Evolutionary conservation across 2,329 filamentous ascomycete species (phyloP).

Genomic region (Alternaria triticina): DNA sequence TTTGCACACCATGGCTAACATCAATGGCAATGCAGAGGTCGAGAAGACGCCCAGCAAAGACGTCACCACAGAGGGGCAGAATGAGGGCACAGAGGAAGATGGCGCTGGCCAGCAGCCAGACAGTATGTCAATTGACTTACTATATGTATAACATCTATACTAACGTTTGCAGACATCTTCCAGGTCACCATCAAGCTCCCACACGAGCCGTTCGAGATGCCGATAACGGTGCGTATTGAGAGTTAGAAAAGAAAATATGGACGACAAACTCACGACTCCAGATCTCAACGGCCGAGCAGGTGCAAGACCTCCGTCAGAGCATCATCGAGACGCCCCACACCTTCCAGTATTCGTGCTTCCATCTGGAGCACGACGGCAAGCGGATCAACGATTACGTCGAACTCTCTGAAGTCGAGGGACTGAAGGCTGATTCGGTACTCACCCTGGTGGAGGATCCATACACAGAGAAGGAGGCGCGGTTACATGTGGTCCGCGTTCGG

Average conservation of each 20-base stretch:
- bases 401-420: conserved; percentile 83
- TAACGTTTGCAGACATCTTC: conserved; percentile 59
- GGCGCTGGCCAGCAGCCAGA: conserved; percentile 36
- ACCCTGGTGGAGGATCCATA: conserved; percentile 91
- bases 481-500: conserved; percentile 88
- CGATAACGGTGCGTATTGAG: conserved; percentile 72
- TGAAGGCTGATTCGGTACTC: conserved; percentile 79
- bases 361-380: conserved; percentile 87
- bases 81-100: conserved; percentile 33
- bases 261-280: conserved; percentile 50
- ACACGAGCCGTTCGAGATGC: conserved; percentile 77
- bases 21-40: conserved; percentile 26
- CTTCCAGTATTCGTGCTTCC: conserved; percentile 98
- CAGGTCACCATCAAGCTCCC: conserved; percentile 82
- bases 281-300: conserved; percentile 92
- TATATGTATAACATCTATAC: conserved; percentile 4
- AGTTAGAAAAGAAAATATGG: not conserved
- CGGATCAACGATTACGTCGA: conserved; percentile 95
- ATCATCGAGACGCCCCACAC: conserved; percentile 92
- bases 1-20: conserved; percentile 30
- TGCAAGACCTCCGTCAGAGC: conserved; percentile 95
- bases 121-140: conserved; percentile 28
- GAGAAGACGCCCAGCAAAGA: conserved; percentile 33
- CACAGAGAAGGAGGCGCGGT: conserved; percentile 95
- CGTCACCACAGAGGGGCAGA: conserved; percentile 26